A percentile compares a stretch with the other conserved stretches of the same genome.
Conservation (phyloP, 1,284 basidiomycete species). For the Cryptococcus sp. region DNA sequence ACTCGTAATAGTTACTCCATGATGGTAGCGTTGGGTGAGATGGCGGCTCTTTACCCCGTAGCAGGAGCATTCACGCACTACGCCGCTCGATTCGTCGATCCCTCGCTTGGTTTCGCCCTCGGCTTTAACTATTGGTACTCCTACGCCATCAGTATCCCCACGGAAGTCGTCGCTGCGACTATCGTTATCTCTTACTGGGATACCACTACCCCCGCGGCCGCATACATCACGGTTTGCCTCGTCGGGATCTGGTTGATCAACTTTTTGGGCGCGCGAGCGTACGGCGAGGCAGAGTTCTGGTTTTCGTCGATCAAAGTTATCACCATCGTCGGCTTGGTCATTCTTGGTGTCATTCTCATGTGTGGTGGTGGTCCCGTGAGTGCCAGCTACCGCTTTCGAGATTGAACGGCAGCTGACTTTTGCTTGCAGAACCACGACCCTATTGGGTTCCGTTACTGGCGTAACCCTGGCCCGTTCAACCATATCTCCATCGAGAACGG, state of each 20-base stretch:
- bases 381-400: not conserved
- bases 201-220: conserved; percentile 42
- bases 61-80: conserved; percentile 48
- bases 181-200: conserved; percentile 51
- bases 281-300: conserved; percentile 47
- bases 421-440: conserved; percentile 45
- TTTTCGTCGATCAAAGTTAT: conserved; percentile 39
- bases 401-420: not conserved
- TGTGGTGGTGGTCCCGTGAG: conserved; percentile 62
- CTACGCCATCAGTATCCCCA: conserved; percentile 40
- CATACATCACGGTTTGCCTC: conserved; percentile 51
- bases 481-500: conserved; percentile 22
- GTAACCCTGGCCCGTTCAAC: conserved; percentile 57
- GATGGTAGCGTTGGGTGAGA: conserved; percentile 51
- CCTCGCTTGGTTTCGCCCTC: conserved; percentile 54
- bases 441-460: conserved; percentile 61
- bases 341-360: conserved; percentile 65
- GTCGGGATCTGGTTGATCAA: conserved; percentile 51
- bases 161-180: conserved; percentile 31
- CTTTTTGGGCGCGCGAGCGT: conserved; percentile 44
- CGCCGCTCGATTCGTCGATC: conserved; percentile 55
- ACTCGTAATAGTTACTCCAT: conserved; percentile 30
- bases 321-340: conserved; percentile 48
- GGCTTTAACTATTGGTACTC: conserved; percentile 46
- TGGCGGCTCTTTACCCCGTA: conserved; percentile 49